Conservation (phyloP, 768 basidiomycete species). For the Lactarius evosmus region DNA sequence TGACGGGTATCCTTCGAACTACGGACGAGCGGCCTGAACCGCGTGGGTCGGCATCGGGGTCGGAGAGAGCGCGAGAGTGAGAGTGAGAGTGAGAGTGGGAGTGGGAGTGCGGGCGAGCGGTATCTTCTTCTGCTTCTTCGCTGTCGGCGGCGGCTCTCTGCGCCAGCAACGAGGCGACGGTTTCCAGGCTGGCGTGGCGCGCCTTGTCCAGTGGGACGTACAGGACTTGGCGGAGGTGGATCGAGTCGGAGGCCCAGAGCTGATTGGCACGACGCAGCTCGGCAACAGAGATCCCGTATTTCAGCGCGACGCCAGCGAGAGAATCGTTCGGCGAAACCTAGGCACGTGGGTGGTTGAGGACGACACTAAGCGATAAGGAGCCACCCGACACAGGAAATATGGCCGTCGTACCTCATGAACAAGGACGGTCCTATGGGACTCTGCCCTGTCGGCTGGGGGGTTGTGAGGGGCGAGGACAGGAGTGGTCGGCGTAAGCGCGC, state of each 20-base stretch:
- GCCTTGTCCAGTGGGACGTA: slow-evolving; percentile 73
- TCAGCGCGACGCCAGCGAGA: slow-evolving; percentile 81
- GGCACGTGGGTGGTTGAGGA: not conserved
- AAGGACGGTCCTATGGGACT: slow-evolving; percentile 42
- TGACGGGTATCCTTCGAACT: slow-evolving; percentile 34
- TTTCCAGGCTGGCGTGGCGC: slow-evolving; percentile 41
- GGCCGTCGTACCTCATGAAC: slow-evolving; percentile 51
- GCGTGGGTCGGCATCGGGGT: slow-evolving; percentile 1
- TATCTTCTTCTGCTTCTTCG: not conserved
- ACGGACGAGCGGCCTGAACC: slow-evolving; percentile 21
- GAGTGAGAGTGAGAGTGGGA: not conserved
- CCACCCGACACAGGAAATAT: not conserved
- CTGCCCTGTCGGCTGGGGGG: not conserved
- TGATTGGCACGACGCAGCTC: slow-evolving; percentile 86
- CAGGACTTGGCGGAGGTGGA: slow-evolving; percentile 80
- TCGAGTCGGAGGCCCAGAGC: slow-evolving; percentile 89
- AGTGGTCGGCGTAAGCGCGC: slow-evolving; percentile 17
- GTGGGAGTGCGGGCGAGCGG: not conserved
- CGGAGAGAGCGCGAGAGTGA: not conserved
- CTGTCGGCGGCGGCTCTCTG: not conserved
- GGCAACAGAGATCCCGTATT: slow-evolving; percentile 81
- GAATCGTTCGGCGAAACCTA: slow-evolving; percentile 72
- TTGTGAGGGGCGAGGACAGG: not conserved
- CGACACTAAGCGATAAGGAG: not conserved
- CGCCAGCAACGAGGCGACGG: slow-evolving; percentile 29